Conservation (phyloP, 441 rosid genomes). For the Biscutella auriculata region DNA sequence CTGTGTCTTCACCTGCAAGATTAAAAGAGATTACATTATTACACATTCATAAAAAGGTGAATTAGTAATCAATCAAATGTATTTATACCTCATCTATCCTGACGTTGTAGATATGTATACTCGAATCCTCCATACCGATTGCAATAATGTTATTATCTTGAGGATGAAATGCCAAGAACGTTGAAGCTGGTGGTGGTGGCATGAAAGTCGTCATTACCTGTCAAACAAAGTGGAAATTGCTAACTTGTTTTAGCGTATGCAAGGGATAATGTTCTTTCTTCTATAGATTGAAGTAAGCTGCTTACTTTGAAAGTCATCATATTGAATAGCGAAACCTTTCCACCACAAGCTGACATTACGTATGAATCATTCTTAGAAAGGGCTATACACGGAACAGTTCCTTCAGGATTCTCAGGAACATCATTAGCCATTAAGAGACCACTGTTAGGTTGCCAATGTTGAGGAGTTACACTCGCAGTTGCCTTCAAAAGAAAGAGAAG, state of each 20-base stretch:
- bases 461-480: constrained; percentile 42
- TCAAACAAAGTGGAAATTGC: not conserved
- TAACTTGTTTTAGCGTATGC: too few relatives aligned
- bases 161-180: constrained; percentile 77
- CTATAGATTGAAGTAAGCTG: not conserved
- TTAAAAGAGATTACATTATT: not conserved
- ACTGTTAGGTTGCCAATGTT: constrained; percentile 75
- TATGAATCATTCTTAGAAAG: constrained; percentile 92
- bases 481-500: constrained; percentile 9
- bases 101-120: constrained; percentile 66
- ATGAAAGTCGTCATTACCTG: constrained; percentile 58
- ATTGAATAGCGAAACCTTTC: constrained; percentile 72
- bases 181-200: constrained; percentile 78
- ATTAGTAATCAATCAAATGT: not conserved
- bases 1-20: not conserved
- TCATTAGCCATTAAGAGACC: constrained; percentile 75
- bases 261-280: too few relatives aligned
- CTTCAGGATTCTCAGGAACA: constrained; percentile 38
- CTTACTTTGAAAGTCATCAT: constrained; percentile 83
- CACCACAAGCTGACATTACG: constrained; percentile 87
- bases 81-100: constrained; percentile 53
- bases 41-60: not conserved
- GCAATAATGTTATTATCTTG: constrained; percentile 76
- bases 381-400: constrained; percentile 82
- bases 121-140: constrained; percentile 77